Percentiles rank a stretch among this genome's conserved stretches.
phyloP scores from a whole-genome alignment of 1,139 yeast genomes.

The Taphrina populina region DNA sequence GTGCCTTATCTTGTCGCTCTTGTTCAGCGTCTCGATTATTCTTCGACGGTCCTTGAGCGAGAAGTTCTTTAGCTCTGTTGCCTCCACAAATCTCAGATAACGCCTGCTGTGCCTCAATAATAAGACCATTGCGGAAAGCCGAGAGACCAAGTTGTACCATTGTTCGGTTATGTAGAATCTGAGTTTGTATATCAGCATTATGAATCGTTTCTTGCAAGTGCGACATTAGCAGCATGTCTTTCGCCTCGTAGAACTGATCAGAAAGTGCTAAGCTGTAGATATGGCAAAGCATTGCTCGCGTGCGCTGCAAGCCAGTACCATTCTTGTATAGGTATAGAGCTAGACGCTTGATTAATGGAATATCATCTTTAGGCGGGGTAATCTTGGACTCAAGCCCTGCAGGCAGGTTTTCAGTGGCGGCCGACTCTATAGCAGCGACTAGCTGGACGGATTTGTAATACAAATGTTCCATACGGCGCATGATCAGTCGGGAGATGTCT shows the following conservation, averaged over 20 bases:
- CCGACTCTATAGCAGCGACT: slow-evolving; percentile 64
- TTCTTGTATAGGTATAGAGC: slow-evolving; percentile 66
- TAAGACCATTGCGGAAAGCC: slow-evolving; percentile 88
- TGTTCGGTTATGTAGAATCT: slow-evolving; percentile 91
- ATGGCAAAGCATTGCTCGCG: slow-evolving; percentile 79
- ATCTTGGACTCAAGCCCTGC: slow-evolving; percentile 43
- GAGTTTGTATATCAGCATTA: slow-evolving; percentile 78
- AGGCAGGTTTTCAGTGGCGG: slow-evolving; percentile 63
- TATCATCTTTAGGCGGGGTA: slow-evolving; percentile 46
- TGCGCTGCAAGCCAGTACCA: slow-evolving; percentile 65
- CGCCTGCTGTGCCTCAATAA: slow-evolving; percentile 82
- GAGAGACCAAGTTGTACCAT: slow-evolving; percentile 92
- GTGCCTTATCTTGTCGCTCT: slow-evolving; percentile 59
- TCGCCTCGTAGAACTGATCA: slow-evolving; percentile 76
- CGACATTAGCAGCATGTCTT: slow-evolving; percentile 81
- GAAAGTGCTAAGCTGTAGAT: slow-evolving; percentile 90
- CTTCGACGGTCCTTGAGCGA: slow-evolving; percentile 88
- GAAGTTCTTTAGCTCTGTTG: slow-evolving; percentile 81
- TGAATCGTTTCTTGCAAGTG: slow-evolving; percentile 81
- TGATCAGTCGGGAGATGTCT: slow-evolving; percentile 62
- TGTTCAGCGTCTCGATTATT: slow-evolving; percentile 57
- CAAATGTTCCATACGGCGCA: slow-evolving; percentile 86
- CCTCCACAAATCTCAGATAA: slow-evolving; percentile 87
- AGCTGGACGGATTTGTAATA: slow-evolving; percentile 87
- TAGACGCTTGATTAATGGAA: slow-evolving; percentile 61